These are phyloP conservation scores for Vigna reflexopilosa DNA, from an alignment of 306 rosid genomes.

Conservation along the genomic window DNA sequence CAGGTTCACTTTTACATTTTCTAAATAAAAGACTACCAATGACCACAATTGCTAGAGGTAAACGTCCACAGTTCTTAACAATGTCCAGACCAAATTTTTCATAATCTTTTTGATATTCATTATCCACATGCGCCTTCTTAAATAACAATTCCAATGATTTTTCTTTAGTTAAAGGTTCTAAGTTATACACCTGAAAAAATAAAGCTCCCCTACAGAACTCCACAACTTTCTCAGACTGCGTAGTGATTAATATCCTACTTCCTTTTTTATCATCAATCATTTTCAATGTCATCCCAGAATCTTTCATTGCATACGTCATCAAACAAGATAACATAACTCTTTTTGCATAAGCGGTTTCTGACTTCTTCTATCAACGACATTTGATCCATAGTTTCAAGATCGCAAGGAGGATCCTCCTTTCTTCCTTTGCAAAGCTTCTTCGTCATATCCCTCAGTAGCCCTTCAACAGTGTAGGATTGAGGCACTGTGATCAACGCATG, in stretches of 20 bases:
- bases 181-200: neutral
- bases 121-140: neutral
- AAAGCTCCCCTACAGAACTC: neutral
- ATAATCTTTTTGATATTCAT: no score
- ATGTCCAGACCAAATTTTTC: no score
- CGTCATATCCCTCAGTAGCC: neutral
- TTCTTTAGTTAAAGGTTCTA: neutral
- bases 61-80: neutral
- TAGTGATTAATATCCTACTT: conserved; percentile 23
- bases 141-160: neutral
- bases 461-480: neutral
- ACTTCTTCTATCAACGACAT: neutral
- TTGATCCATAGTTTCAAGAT: neutral
- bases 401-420: neutral
- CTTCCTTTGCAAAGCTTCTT: neutral
- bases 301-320: conserved; percentile 28
- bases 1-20: neutral
- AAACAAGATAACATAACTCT: conserved; percentile 26
- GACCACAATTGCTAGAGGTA: neutral
- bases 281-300: conserved; percentile 18
- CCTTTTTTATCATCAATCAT: neutral
- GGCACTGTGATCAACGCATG: conserved; percentile 14
- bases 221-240: neutral
- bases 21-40: neutral
- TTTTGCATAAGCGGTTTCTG: neutral